Base-by-base conservation (phyloP, 306 rosid genomes). In the Medicago ruthenica region DNA sequence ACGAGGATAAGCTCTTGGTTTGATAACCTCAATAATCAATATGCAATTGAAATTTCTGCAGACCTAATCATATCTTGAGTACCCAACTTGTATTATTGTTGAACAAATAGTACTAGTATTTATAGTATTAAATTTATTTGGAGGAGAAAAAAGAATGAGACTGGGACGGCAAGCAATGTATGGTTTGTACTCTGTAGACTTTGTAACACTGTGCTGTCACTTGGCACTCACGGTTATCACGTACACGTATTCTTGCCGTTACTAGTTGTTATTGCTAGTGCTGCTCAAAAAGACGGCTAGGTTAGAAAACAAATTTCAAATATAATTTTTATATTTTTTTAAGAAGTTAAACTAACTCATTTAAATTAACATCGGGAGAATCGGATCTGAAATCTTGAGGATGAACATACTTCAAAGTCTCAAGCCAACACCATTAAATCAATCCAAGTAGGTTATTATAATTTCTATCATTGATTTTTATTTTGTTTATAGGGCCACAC, bases 91-190 rank as follows among this genome's bases (percentile, higher is more conserved):
- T 59, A 58, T 58, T 22, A 22, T 58, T 21, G 63, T 11, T 21
- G 37, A 57, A 21, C 22, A 10, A 57, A 21, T 57, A 57, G 4
- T 9, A 54, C 24, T 51, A 53, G 8, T 53, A 53, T 8, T 17
- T 53, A 53, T 17, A 17, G 12, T 53, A 53, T 53, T 53, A 9
- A 10, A 57, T 21, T 9, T 57, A 57, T 21, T 57, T 11, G n/a
- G 63, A 21, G 8, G 36, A 11, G 8, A 13, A 21, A 59, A 59
- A 24, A 22, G 37, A 59, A 59, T 22, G 65, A 59, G 39, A 24
- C 65, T 24, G 17, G 39, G 65, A 59, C 65, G 65, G 65, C 65
- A 59, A 59, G 65, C n/a, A 59, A 59, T 59, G 4, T 20, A 55
- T 55, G 60, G 61, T 55, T 31, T 18, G 60, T 27, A 27, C 31